Conservation (phyloP, 1,284 basidiomycete species). For the Irpex sp. region DNA sequence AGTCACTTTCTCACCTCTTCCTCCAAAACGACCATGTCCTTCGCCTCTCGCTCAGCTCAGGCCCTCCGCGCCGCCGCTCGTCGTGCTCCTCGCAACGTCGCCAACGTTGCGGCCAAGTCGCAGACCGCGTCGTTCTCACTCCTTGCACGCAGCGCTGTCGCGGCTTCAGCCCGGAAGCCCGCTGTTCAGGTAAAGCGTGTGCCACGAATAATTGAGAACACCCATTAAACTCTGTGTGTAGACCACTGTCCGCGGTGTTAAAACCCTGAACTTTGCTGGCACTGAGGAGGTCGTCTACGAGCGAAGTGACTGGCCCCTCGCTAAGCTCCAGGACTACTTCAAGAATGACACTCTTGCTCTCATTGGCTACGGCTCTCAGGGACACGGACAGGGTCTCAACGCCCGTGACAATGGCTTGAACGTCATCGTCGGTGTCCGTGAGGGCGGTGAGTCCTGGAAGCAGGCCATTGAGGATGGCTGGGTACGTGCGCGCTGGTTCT, state of each 20-base stretch:
- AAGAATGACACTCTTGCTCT: conserved; percentile 99
- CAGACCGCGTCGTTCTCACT: conserved; percentile 73
- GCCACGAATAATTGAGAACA: neutral
- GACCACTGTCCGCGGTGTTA: conserved; percentile 67
- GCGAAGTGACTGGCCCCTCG: conserved; percentile 96
- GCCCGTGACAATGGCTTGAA: conserved; percentile 99
- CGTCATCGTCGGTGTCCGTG: conserved; percentile 98
- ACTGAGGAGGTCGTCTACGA: conserved; percentile 96
- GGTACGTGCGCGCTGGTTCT: conserved; percentile 44
- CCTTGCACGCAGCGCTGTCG: conserved; percentile 51
- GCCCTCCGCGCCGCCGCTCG: conserved; percentile 59
- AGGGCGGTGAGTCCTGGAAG: conserved; percentile 95
- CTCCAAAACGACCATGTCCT: conserved; percentile 45
- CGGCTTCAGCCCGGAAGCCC: conserved; percentile 34
- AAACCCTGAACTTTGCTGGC: conserved; percentile 98
- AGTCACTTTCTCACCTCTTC: conserved; percentile 14
- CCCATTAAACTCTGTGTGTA: neutral
- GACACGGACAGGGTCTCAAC: conserved; percentile 98
- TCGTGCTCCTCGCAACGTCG: conserved; percentile 47
- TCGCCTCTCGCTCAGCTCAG: conserved; percentile 58
- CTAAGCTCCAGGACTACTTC: conserved; percentile 98
- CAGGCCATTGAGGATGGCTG: conserved; percentile 97
- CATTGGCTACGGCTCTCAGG: conserved; percentile 99
- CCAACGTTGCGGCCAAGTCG: conserved; percentile 40
- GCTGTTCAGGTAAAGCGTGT: conserved; percentile 12